Percentiles rank a stretch among this genome's conserved stretches.
Evolutionary conservation across 2,329 filamentous ascomycete genomes (phyloP).

Genomic region (Periconia digitata): DNA sequence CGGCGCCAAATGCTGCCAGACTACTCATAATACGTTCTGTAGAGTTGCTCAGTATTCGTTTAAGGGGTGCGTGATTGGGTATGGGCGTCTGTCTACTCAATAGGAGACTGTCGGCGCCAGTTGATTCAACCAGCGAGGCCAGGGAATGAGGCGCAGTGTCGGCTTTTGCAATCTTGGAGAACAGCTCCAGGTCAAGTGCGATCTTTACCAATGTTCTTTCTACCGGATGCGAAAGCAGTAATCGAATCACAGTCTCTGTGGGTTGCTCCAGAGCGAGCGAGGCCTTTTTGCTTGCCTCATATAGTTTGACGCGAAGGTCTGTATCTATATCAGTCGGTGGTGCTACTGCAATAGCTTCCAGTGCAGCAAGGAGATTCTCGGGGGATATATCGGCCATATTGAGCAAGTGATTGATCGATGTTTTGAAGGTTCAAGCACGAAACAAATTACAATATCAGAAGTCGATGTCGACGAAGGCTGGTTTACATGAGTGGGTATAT

Average conservation of each 20-base stretch:
- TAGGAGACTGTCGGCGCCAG: not conserved
- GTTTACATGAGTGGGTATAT: no score
- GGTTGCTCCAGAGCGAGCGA: not conserved
- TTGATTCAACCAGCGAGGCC: not conserved
- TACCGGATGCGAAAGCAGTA: not conserved
- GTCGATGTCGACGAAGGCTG: no score
- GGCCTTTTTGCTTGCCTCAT: not conserved
- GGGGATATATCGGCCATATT: not conserved
- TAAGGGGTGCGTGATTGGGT: no score
- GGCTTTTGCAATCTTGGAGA: not conserved
- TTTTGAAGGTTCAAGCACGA: no score
- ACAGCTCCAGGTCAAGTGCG: not conserved
- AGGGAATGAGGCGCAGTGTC: not conserved
- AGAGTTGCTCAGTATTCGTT: not conserved
- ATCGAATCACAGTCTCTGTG: not conserved
- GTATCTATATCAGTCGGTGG: not conserved
- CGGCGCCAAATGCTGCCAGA: slow-evolving; percentile 5
- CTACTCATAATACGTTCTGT: slow-evolving; percentile 13
- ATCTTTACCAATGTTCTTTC: not conserved
- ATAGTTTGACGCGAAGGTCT: not conserved
- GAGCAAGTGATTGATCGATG: no score
- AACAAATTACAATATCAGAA: no score
- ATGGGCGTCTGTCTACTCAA: not conserved
- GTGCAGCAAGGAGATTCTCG: not conserved
- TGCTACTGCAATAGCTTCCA: not conserved